Conservation (phyloP, 1,284 basidiomycete species). For the Ustilago trichophora region DNA sequence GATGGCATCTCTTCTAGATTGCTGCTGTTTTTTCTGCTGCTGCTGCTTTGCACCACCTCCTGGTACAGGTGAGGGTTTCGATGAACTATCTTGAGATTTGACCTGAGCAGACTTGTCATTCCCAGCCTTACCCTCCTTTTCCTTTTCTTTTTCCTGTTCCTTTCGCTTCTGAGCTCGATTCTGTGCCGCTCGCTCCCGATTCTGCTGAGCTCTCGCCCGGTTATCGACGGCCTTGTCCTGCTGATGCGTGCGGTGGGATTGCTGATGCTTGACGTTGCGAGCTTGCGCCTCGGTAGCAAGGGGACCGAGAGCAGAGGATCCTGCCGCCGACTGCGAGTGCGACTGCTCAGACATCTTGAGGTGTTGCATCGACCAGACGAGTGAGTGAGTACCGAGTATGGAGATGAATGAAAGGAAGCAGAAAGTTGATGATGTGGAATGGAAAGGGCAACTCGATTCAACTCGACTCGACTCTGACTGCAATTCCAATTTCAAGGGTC, state of each 20-base stretch:
- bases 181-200: slow-evolving; percentile 12
- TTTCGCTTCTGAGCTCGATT: slow-evolving; percentile 10
- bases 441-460: too few relatives aligned
- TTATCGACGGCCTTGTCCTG: slow-evolving; percentile 16
- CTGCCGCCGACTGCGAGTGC: slow-evolving; percentile 9
- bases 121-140: neutral
- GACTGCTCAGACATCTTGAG: too few relatives aligned
- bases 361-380: too few relatives aligned
- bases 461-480: too few relatives aligned
- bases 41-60: slow-evolving; percentile 23
- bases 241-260: neutral
- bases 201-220: slow-evolving; percentile 11
- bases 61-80: neutral
- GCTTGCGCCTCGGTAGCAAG: neutral
- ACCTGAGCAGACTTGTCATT: neutral
- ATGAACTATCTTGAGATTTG: neutral
- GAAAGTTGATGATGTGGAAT: too few relatives aligned
- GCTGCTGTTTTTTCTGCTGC: too few relatives aligned
- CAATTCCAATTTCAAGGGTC: too few relatives aligned
- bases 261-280: slow-evolving; percentile 5
- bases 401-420: too few relatives aligned
- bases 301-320: neutral
- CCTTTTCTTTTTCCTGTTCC: neutral
- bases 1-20: too few relatives aligned
- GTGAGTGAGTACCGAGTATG: too few relatives aligned